Conservation (phyloP, 495 filamentous ascomycete species). For the Penicillium turbatum region DNA sequence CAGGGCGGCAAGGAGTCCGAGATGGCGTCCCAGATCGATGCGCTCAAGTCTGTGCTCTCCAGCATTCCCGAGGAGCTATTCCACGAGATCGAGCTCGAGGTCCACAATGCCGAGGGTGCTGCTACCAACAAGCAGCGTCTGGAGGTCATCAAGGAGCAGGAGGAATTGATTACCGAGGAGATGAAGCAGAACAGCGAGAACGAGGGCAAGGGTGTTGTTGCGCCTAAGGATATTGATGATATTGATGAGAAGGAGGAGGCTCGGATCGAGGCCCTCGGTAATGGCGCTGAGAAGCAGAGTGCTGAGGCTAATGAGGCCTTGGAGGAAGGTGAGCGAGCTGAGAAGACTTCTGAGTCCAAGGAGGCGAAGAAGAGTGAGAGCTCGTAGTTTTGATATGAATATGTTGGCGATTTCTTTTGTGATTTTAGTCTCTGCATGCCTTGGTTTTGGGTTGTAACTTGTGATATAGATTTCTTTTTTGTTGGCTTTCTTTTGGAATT, state of each 20-base stretch:
- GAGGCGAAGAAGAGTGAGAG: constrained; percentile 31
- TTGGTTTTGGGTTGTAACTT: constrained; percentile 1
- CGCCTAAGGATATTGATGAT: constrained; percentile 70
- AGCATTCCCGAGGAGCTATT: constrained; percentile 97
- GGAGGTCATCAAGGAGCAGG: constrained; percentile 98
- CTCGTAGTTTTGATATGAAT: constrained; percentile 19
- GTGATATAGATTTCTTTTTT: constrained; percentile 14
- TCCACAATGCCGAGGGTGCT: constrained; percentile 93
- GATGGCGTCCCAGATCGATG: constrained; percentile 86
- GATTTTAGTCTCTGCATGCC: background rate
- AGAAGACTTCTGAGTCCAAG: constrained; percentile 22
- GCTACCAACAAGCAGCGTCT: constrained; percentile 98
- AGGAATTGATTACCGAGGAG: constrained; percentile 97
- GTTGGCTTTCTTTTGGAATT: constrained; percentile 1
- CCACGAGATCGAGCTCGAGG: constrained; percentile 99
- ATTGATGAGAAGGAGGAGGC: constrained; percentile 71
- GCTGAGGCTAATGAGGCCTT: constrained; percentile 42
- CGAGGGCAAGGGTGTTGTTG: constrained; percentile 49
- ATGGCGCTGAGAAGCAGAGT: constrained; percentile 28
- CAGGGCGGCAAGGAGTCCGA: constrained; percentile 79
- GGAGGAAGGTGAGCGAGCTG: constrained; percentile 37
- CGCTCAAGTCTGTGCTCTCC: constrained; percentile 84
- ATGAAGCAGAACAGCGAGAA: constrained; percentile 81
- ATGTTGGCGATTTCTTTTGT: constrained; percentile 4
- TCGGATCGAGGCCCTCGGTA: constrained; percentile 26